Conservation (phyloP, 2,329 filamentous ascomycete genomes). For the Colletotrichum tofieldiae region DNA sequence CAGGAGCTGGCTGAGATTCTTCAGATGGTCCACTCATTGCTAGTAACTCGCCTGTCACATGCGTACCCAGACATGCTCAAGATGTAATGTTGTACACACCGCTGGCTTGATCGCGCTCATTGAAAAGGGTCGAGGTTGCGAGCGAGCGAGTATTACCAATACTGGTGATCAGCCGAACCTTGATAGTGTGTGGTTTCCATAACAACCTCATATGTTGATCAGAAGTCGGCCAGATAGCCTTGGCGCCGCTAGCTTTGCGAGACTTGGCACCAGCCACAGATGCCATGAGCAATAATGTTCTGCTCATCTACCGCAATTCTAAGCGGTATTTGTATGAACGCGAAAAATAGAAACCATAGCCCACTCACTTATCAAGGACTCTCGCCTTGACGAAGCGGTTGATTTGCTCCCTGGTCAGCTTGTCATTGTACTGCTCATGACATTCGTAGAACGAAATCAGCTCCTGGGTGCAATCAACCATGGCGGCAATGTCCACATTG, state of each 20-base stretch:
- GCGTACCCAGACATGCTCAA: neutral
- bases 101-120: neutral
- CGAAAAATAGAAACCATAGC: neutral
- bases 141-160: neutral
- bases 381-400: conserved; percentile 73
- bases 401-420: conserved; percentile 71
- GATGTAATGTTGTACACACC: too few relatives aligned
- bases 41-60: neutral
- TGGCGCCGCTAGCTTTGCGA: neutral
- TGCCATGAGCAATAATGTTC: neutral
- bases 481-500: conserved; percentile 85
- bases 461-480: conserved; percentile 93
- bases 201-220: too few relatives aligned
- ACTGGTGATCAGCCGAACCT: neutral
- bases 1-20: neutral
- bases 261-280: neutral
- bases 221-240: neutral
- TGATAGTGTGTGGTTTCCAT: neutral
- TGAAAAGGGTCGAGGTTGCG: neutral
- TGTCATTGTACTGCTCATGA: conserved; percentile 74
- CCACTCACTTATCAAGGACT: conserved; percentile 65
- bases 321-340: neutral
- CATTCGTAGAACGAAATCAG: conserved; percentile 90
- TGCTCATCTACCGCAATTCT: neutral
- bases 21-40: neutral